phyloP scores from a whole-genome alignment of 345 rosid genomes.

The Syzygium jambos region DNA sequence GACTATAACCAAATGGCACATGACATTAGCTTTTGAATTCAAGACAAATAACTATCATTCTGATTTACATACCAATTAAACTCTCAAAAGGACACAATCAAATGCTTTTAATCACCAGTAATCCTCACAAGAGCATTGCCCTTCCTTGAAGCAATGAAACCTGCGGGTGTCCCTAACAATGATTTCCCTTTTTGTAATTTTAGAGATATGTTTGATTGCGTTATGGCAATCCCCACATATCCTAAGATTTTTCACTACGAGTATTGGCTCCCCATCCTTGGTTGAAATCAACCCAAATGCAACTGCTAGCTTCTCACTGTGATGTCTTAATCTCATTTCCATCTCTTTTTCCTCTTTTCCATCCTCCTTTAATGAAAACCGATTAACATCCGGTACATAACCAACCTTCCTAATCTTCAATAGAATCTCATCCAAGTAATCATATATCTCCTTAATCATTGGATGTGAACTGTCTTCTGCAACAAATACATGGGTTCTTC shows the following conservation, averaged over 20 bases:
- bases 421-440: conserved; percentile 54
- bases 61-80: background rate
- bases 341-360: conserved; percentile 39
- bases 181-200: conserved; percentile 50
- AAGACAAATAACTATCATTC: background rate
- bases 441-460: conserved; percentile 47
- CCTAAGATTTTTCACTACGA: conserved; percentile 73
- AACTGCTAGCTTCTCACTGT: conserved; percentile 88
- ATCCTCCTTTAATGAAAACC: conserved; percentile 56
- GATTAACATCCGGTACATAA: conserved; percentile 63
- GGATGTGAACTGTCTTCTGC: conserved; percentile 88
- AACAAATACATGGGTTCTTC: conserved; percentile 56
- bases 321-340: conserved; percentile 60
- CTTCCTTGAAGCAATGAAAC: conserved; percentile 69
- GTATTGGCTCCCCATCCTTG: conserved; percentile 46
- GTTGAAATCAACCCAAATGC: conserved; percentile 79
- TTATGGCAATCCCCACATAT: conserved; percentile 91
- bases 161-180: conserved; percentile 62
- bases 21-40: background rate
- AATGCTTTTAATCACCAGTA: conserved; percentile 48
- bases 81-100: background rate
- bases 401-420: conserved; percentile 60
- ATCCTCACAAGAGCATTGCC: conserved; percentile 74
- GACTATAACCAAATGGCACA: background rate
- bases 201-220: conserved; percentile 70